A percentile compares a stretch with the other conserved stretches of the same genome.
These are phyloP conservation scores for Begonia peltatifolia DNA, from an alignment of 306 rosid species.

Conservation along the genomic window DNA sequence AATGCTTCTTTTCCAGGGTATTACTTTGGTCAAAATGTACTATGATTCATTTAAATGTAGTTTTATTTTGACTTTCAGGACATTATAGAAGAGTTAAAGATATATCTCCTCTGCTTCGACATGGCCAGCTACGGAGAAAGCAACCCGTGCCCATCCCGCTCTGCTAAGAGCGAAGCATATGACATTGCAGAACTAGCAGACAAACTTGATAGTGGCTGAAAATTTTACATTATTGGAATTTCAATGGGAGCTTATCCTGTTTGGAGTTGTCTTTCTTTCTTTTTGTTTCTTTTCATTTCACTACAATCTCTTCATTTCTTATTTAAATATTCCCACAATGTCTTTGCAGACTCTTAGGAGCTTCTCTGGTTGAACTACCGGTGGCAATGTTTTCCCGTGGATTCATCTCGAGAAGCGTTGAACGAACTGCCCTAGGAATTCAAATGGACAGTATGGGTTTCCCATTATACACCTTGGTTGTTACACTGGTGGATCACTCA, in stretches of 20 bases:
- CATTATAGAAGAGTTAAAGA: constrained; percentile 33
- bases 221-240: constrained; percentile 49
- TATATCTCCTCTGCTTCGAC: constrained; percentile 49
- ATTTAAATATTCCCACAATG: too few species aligned
- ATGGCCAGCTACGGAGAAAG: constrained; percentile 90
- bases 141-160: constrained; percentile 63
- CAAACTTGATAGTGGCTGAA: constrained; percentile 38
- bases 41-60: not conserved
- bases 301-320: too few species aligned
- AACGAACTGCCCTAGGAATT: too few species aligned
- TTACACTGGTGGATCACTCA: constrained; percentile 75
- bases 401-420: constrained; percentile 11
- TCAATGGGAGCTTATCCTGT: constrained; percentile 54
- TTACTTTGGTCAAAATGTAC: not conserved
- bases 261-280: constrained; percentile 39
- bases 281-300: not conserved
- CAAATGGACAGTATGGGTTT: constrained; percentile 34
- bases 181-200: constrained; percentile 85
- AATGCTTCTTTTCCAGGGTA: not conserved
- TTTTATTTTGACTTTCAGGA: constrained; percentile 26
- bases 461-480: constrained; percentile 63
- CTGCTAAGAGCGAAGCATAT: constrained; percentile 77
- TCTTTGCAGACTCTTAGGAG: constrained; percentile 56
- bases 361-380: constrained; percentile 57
- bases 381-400: constrained; percentile 49